phyloP scores from a whole-genome alignment of 345 rosid genomes.

The Triadica sebifera region DNA sequence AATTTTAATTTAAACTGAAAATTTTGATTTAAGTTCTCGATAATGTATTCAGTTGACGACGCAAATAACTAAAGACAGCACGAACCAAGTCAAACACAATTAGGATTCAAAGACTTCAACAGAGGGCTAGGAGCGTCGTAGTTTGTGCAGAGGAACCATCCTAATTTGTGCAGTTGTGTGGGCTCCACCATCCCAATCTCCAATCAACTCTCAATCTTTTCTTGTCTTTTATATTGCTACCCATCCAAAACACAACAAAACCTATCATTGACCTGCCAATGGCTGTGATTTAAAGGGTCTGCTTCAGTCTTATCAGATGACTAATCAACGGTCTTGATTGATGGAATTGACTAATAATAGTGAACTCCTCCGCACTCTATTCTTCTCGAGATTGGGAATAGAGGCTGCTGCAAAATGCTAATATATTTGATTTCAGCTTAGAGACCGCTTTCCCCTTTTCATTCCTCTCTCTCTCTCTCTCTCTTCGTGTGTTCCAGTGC shows the following conservation, averaged over 20 bases:
- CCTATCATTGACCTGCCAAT: constrained; percentile 8
- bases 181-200: constrained; percentile 11
- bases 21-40: no score
- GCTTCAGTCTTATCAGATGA: neutral
- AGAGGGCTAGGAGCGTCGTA: no score
- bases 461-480: neutral
- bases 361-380: constrained; percentile 13
- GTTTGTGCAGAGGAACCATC: constrained; percentile 16
- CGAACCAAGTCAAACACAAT: no score
- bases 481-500: neutral
- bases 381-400: neutral
- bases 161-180: constrained; percentile 11
- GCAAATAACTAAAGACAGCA: no score
- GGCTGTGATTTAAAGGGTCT: constrained; percentile 25
- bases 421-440: constrained; percentile 7
- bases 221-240: neutral
- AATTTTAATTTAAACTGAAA: no score
- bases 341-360: constrained; percentile 22
- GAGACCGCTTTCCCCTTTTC: neutral
- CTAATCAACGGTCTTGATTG: constrained; percentile 25
- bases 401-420: constrained; percentile 5
- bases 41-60: no score
- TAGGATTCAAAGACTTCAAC: no score
- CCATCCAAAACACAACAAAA: neutral
- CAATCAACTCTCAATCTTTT: neutral